Conservation (phyloP, 495 filamentous ascomycete genomes). For the Penicillium robsamsonii region DNA sequence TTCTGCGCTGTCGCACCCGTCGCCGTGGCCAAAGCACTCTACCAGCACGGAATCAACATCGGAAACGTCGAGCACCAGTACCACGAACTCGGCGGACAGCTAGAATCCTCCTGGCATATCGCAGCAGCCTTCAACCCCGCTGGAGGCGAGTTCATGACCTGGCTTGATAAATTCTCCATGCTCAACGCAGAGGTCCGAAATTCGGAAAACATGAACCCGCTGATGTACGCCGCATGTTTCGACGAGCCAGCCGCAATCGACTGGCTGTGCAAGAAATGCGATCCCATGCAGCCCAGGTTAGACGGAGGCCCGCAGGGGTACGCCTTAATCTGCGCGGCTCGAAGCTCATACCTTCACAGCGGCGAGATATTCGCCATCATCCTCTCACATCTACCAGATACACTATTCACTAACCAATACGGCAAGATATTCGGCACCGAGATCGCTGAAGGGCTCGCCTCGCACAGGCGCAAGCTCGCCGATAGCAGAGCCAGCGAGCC, state of each 20-base stretch:
- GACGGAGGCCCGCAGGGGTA: neutral
- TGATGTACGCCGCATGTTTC: constrained; percentile 6
- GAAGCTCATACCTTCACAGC: neutral
- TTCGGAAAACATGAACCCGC: neutral
- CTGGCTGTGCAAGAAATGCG: neutral
- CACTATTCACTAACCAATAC: neutral
- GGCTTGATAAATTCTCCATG: neutral
- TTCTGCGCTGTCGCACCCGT: neutral
- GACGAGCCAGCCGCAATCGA: neutral
- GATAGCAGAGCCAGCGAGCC: neutral
- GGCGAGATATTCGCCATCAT: constrained; percentile 1
- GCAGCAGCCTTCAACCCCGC: constrained; percentile 7
- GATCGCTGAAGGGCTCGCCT: constrained; percentile 1
- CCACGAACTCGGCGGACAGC: constrained; percentile 2
- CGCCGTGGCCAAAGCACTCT: neutral
- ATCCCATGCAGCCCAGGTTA: neutral
- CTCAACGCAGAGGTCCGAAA: neutral
- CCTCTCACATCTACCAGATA: neutral
- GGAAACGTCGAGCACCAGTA: constrained; percentile 1
- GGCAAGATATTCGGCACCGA: constrained; percentile 5
- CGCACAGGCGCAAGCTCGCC: neutral
- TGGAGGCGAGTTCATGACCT: neutral
- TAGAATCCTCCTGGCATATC: constrained; percentile 7
- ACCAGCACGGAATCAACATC: constrained; percentile 4
- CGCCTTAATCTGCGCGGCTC: neutral